These are phyloP conservation scores for Fermentozyma sake DNA, from an alignment of 1,139 yeast genomes.

Conservation along the genomic window DNA sequence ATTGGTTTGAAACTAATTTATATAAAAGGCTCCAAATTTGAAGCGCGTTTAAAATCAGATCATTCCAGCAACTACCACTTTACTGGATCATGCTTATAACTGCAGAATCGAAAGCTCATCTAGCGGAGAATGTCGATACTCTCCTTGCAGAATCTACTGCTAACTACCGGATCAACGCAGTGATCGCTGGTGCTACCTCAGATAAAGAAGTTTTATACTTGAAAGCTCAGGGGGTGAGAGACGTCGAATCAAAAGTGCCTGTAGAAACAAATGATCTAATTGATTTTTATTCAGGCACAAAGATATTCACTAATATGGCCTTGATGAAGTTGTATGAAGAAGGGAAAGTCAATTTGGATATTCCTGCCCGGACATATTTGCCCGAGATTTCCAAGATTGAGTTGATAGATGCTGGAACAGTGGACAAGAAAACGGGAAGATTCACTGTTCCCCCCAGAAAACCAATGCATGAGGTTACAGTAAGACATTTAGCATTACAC, in stretches of 20 bases:
- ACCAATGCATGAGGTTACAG: constrained; percentile 38
- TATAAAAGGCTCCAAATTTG: no score
- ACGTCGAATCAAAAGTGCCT: constrained; percentile 10
- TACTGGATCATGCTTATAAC: no score
- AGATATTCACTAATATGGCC: constrained; percentile 45
- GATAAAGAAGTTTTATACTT: constrained; percentile 19
- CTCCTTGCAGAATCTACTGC: no score
- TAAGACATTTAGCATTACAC: constrained; percentile 46
- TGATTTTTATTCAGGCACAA: constrained; percentile 45
- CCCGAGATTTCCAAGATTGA: constrained; percentile 42
- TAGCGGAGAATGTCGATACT: no score
- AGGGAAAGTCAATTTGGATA: constrained; percentile 40
- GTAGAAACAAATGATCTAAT: constrained; percentile 23
- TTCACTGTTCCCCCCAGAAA: constrained; percentile 23
- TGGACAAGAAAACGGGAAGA: constrained; percentile 32
- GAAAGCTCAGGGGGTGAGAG: constrained; percentile 21
- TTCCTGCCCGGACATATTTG: constrained; percentile 32
- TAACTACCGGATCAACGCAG: constrained; percentile 26
- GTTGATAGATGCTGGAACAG: constrained; percentile 32
- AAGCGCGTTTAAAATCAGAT: no score
- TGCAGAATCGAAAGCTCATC: no score
- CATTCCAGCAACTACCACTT: no score
- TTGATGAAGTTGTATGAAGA: constrained; percentile 42
- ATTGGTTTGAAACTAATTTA: no score
- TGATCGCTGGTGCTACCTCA: constrained; percentile 27